These are phyloP conservation scores for Spathaspora hagerdaliae DNA, from an alignment of 805 yeast species.

Conservation along the genomic window DNA sequence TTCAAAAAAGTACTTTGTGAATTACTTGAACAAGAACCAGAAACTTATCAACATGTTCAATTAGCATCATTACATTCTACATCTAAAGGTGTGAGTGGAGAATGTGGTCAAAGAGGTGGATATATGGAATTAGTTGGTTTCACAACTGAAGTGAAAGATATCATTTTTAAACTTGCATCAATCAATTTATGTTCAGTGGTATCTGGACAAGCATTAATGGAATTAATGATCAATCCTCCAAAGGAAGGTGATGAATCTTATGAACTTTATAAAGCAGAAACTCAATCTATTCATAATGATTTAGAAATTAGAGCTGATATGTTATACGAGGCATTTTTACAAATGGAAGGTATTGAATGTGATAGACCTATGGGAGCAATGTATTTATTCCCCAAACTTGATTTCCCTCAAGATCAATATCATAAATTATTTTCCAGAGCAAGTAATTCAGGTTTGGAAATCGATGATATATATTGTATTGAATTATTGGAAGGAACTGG, in stretches of 20 bases:
- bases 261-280: conserved; percentile 61
- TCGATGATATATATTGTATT: conserved; percentile 89
- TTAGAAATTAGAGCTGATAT: conserved; percentile 59
- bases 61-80: conserved; percentile 95
- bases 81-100: conserved; percentile 96
- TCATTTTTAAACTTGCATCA: conserved; percentile 81
- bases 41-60: conserved; percentile 67
- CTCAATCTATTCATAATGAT: conserved; percentile 55
- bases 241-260: conserved; percentile 69
- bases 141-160: conserved; percentile 62
- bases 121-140: conserved; percentile 93
- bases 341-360: conserved; percentile 80
- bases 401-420: conserved; percentile 44
- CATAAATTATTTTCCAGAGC: conserved; percentile 63
- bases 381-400: conserved; percentile 86
- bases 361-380: conserved; percentile 95
- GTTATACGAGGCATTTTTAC: conserved; percentile 65
- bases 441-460: conserved; percentile 46
- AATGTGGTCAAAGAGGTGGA: conserved; percentile 99
- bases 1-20: conserved; percentile 75
- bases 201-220: conserved; percentile 90
- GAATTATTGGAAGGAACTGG: conserved; percentile 84
- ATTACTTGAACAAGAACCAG: conserved; percentile 51
- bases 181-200: conserved; percentile 93
- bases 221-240: conserved; percentile 93